Evolutionary conservation across 257 asterid species (phyloP), one percentile per base, ranked within the genome.

Genomic region (Capsicum pubescens): DNA sequence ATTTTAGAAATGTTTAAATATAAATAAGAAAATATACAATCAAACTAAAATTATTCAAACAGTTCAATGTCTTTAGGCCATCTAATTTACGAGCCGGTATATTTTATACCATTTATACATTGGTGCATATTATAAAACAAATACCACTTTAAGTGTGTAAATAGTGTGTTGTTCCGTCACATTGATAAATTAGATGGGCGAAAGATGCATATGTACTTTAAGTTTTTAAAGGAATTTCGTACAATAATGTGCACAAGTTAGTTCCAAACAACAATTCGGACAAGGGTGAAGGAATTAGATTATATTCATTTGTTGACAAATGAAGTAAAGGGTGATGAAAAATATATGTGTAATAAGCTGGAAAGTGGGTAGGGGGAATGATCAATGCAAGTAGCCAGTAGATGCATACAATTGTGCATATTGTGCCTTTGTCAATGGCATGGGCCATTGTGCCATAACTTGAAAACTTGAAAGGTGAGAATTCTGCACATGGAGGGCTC

Each of bases 401-500:
- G 91, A 82, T 83, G 86, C 81, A 84, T 80, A 85, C 81, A 85
- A 88, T 90, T 91, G 92, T 87, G 92, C 85, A 17, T 77, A 88
- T 90, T 91, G 92, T 86, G 92, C 85, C 39, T 77, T 86, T 84
- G 69, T 88, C 90, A 92, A 86, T 89, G 88, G 86, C 74, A 82
- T 76, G 91, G 90, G 84, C 90, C 87, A 85, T 21, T 60, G 48
- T 77, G 87, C 74, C 83, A 26, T 77, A 59, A 82, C 84, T 82
- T 52, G 79, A 66, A 21, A 82, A 82, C 90, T 89, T 90, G 66
- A 86, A 82, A 83, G 81, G 56, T 84, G 86, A 88, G 91, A 88
- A 90, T 89, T 82, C 44, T 84, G 93, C 97, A 92, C 94, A 91
- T 92, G 97, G 91, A 85, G 90, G 88, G 87, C 78, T 81, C 81